Evolutionary conservation across 1,284 basidiomycete species (phyloP), one percentile per base, ranked within the genome.

Genomic region (Neolentinus lepideus): DNA sequence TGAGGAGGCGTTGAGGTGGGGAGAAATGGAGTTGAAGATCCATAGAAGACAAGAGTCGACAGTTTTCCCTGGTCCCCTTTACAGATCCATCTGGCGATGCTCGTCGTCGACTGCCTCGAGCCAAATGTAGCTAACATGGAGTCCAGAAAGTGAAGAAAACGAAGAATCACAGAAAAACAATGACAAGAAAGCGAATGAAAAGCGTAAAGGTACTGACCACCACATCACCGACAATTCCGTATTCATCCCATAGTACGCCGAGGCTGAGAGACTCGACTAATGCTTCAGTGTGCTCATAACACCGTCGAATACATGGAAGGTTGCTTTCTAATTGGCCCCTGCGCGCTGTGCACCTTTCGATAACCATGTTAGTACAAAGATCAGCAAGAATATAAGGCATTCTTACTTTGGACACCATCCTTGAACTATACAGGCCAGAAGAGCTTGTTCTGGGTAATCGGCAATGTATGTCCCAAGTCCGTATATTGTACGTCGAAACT

Each of bases 361-460:
- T 4, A 24, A 3, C 6, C 47, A 10, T 50, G 47, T 25, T 25
- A 29, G 47, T 8, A 22, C 29, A 16, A 38, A 46, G 36, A 46
- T 31, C 16, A 21, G 35, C 12, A 9, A 14, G 16, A 10, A 26
- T 1, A 35, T 35, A 26, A 55, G 21, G 60, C 60, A 45, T n/a
- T n/a, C n/a, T n/a, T 51, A 69, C 66, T 47, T 52, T 3, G 64
- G 52, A 50, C 67, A 69, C 68, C 68, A 69, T 0, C 62, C 61
- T 54, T 66, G 61, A 8, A 67, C 61, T 29, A 65, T 58, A 48
- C 63, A 63, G 1, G 64, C 51, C 1, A 63, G 27, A 0, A 66
- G 38, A 0, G 55, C 61, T 54, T 69, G 68, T 52, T 69, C 65
- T 1, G 66, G 66, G 53, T 69, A 69, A 47, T 69, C 67, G 1